Percentiles rank a stretch among this genome's conserved stretches.
Evolutionary conservation across 495 filamentous ascomycete genomes (phyloP).

Genomic region (Lasiosphaeriaceae sp.): DNA sequence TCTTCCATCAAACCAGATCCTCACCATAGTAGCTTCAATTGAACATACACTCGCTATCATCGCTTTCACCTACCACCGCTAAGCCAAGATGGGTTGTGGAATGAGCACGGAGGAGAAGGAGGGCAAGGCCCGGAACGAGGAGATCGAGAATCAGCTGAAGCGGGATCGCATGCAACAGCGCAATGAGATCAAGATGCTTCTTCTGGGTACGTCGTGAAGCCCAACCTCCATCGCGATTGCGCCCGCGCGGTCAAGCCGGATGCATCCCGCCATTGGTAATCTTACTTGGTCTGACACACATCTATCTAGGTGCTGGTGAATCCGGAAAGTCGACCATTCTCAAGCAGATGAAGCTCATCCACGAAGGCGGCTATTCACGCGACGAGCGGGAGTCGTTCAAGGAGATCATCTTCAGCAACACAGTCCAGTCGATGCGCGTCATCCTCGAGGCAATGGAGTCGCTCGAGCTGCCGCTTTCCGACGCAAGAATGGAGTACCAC

Average conservation of each 20-base stretch:
- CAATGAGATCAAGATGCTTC: slow-evolving; percentile 99
- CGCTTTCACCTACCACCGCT: slow-evolving; percentile 14
- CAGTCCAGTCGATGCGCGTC: slow-evolving; percentile 92
- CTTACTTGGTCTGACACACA: slow-evolving; percentile 17
- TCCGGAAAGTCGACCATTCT: slow-evolving; percentile 99
- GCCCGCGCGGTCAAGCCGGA: neutral
- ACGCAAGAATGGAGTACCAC: slow-evolving; percentile 84
- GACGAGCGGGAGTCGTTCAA: slow-evolving; percentile 82
- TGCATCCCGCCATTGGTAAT: too few species aligned
- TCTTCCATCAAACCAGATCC: slow-evolving; percentile 3
- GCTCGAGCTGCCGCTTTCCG: slow-evolving; percentile 81
- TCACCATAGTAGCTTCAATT: slow-evolving; percentile 18
- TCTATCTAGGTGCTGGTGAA: slow-evolving; percentile 83
- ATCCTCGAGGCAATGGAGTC: slow-evolving; percentile 97
- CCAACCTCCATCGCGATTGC: neutral
- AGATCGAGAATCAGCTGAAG: slow-evolving; percentile 98
- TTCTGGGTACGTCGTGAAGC: slow-evolving; percentile 69
- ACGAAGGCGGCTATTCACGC: slow-evolving; percentile 75
- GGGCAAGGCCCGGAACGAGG: slow-evolving; percentile 98
- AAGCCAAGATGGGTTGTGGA: slow-evolving; percentile 95
- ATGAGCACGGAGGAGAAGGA: slow-evolving; percentile 99
- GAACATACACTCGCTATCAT: slow-evolving; percentile 17
- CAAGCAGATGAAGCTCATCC: slow-evolving; percentile 97
- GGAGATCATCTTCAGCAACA: slow-evolving; percentile 98
- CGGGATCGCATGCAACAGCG: slow-evolving; percentile 92